These are phyloP conservation scores for Aquilaria sinensis DNA, from an alignment of 345 rosid species.

Conservation along the genomic window DNA sequence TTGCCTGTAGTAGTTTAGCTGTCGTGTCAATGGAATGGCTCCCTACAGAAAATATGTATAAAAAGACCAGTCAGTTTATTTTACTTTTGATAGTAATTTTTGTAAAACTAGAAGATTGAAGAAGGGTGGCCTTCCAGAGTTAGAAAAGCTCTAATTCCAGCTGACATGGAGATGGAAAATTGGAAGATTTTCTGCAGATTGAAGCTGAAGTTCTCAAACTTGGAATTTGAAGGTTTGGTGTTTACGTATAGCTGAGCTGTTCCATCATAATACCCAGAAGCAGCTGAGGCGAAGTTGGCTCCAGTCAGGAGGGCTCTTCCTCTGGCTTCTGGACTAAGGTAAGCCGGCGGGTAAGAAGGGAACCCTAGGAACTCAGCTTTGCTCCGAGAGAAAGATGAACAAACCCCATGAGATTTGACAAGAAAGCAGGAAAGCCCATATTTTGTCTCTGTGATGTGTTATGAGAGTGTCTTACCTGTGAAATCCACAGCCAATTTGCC, in stretches of 20 bases:
- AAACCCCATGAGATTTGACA: constrained; percentile 2
- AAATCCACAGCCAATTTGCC: constrained; percentile 84
- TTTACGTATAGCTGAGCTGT: constrained; percentile 68
- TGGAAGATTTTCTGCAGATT: too few relatives aligned
- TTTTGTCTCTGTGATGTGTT: not conserved
- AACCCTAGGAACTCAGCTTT: constrained; percentile 89
- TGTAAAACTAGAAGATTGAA: too few relatives aligned
- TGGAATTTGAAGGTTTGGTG: not conserved
- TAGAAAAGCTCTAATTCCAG: too few relatives aligned
- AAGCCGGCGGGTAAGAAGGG: constrained; percentile 70
- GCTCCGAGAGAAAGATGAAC: constrained; percentile 10
- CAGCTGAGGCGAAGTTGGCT: constrained; percentile 87
- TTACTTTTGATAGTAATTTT: too few relatives aligned
- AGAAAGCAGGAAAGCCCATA: not conserved
- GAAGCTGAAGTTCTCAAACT: too few relatives aligned
- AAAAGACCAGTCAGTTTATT: constrained; percentile 7
- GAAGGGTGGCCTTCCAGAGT: too few relatives aligned
- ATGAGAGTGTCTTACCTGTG: constrained; percentile 37
- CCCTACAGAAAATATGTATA: constrained; percentile 33
- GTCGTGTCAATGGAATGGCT: constrained; percentile 62
- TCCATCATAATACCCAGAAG: constrained; percentile 66
- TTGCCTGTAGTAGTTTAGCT: constrained; percentile 64
- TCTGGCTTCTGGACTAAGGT: constrained; percentile 62
- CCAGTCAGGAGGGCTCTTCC: constrained; percentile 53
- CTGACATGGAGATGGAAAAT: too few relatives aligned